Base-by-base conservation (phyloP, 306 rosid genomes). In the Prunus mongolica region DNA sequence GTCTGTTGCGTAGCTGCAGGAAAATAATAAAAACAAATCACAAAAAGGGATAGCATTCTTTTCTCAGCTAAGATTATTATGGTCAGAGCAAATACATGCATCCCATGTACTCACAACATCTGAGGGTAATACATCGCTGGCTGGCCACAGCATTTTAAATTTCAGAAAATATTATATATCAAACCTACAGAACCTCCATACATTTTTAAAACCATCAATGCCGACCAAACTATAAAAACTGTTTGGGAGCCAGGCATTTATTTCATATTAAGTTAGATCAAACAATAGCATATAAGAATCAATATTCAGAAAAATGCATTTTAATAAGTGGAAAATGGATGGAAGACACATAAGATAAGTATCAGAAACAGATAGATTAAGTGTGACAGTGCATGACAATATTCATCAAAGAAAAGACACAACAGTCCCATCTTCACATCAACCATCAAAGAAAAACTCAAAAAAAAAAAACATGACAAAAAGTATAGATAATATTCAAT, bases 1-100 rank as follows among this genome's bases (percentile, higher is more conserved):
- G 81, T 79, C 80, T 88, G 44, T 79, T 80, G 51, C 85, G 96
- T 76, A 25, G 62, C 97, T 95, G 84, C 61, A 81, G 57, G 55
- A 69, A 73, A 54, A 67, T 64, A 41, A 27, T 6, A 57, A 77
- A 69, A 4, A 50, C 25, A 27, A 50, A 47, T 51, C 27, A 20
- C 18, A 2, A 1, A 66, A 41, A 19, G 12, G 13, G 57, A 12
- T 19, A 49, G 2, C 27, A 24, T 38, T 38, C 15, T 47, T 13
- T 47, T 47, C 15, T 47, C 51, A 47, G 66, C 61, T 65, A 3
- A 75, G 9, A 3, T 34, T n/a, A n/a, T n/a, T 44, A 28, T 30
- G 51, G 44, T 38, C 44, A 38, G 44, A 38, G 44, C 44, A 38
- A 38, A 38, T 38, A 38, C 44, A 38, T 38, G 44, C 9, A 38